These are phyloP conservation scores for Mallotus repandus DNA, from an alignment of 441 rosid genomes.

Conservation along the genomic window DNA sequence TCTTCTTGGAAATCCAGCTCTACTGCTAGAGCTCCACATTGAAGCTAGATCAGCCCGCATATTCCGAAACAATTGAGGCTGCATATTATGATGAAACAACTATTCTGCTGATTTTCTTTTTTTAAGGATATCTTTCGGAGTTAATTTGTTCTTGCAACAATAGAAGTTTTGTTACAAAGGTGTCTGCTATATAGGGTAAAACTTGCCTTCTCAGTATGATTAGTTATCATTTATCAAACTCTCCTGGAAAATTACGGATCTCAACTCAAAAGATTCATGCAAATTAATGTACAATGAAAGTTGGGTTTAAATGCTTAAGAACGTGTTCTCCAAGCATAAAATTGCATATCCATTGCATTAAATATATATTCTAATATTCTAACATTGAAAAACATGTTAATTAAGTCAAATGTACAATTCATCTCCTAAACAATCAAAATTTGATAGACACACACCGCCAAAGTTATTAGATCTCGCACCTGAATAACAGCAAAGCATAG, in stretches of 20 bases:
- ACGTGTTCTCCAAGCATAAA: too few species aligned
- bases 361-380: too few species aligned
- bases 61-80: conserved; percentile 66
- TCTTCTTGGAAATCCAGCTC: conserved; percentile 48
- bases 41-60: conserved; percentile 71
- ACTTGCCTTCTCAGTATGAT: neutral
- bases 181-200: neutral
- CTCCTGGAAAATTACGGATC: neutral
- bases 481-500: conserved; percentile 77
- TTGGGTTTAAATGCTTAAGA: too few species aligned
- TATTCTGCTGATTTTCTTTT: neutral
- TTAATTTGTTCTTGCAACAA: neutral
- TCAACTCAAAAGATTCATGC: neutral
- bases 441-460: neutral
- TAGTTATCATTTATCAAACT: neutral
- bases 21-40: conserved; percentile 61
- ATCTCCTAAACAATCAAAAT: neutral
- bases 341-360: too few species aligned
- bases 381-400: too few species aligned
- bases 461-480: conserved; percentile 27
- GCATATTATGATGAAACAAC: conserved; percentile 21
- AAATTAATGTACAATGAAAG: neutral
- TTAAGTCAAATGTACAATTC: too few species aligned
- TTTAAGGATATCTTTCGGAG: neutral
- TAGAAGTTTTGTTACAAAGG: neutral